A percentile compares a stretch with the other conserved stretches of the same genome.
Evolutionary conservation across 2,329 filamentous ascomycete genomes (phyloP).

Genomic region (Ceratocystis cacaofunesta): DNA sequence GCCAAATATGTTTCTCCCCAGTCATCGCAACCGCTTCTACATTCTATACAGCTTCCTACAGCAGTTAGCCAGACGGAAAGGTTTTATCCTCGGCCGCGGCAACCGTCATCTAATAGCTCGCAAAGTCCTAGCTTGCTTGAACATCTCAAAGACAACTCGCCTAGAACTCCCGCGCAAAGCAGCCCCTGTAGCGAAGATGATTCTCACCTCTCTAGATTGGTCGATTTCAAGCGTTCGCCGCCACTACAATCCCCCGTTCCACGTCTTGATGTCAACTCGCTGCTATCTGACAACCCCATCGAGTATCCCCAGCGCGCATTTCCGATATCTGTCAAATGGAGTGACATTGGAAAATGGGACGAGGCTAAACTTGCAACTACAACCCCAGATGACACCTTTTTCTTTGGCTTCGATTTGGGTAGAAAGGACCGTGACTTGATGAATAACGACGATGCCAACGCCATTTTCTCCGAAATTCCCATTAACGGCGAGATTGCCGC

Average conservation of each 20-base stretch:
- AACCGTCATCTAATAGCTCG: conserved; percentile 9
- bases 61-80: not conserved
- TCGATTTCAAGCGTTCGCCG: conserved; percentile 18
- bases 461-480: conserved; percentile 36
- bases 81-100: not conserved
- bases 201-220: conserved; percentile 17
- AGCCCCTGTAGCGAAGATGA: conserved; percentile 28
- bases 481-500: conserved; percentile 9
- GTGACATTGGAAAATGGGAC: conserved; percentile 9
- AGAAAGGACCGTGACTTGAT: conserved; percentile 53
- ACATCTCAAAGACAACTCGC: conserved; percentile 21
- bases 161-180: conserved; percentile 29
- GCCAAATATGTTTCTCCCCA: not conserved
- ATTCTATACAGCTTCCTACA: not conserved
- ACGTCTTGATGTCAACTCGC: conserved; percentile 49
- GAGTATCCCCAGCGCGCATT: conserved; percentile 8
- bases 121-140: conserved; percentile 4
- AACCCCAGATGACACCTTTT: conserved; percentile 27
- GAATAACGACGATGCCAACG: conserved; percentile 54
- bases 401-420: conserved; percentile 59
- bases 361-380: not conserved
- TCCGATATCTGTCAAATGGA: conserved; percentile 8
- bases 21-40: not conserved
- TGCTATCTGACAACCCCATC: conserved; percentile 38
- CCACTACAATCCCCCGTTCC: conserved; percentile 19